A percentile compares a stretch with the other conserved stretches of the same genome.
Evolutionary conservation across 1,284 basidiomycete species (phyloP).

Genomic region (Coniophora puteana): DNA sequence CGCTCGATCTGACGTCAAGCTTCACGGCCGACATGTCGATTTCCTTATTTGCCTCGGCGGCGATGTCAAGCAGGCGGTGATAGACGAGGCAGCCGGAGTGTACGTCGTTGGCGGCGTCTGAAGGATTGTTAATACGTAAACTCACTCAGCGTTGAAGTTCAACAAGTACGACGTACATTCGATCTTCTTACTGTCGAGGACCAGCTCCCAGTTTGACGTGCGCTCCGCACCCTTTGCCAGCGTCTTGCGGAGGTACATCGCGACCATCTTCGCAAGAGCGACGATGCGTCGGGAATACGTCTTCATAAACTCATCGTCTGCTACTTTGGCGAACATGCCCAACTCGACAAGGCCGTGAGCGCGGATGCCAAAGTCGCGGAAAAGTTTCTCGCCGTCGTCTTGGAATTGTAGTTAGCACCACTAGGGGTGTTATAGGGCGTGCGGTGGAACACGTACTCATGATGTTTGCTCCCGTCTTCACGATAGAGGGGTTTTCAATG

Average conservation of each 20-base stretch:
- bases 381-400: slow-evolving; percentile 63
- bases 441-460: slow-evolving; percentile 35
- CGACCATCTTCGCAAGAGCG: slow-evolving; percentile 50
- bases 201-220: slow-evolving; percentile 55
- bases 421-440: neutral
- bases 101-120: slow-evolving; percentile 63
- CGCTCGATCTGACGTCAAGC: too few species aligned
- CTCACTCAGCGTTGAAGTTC: neutral
- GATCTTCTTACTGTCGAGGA: slow-evolving; percentile 39
- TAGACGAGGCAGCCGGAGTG: slow-evolving; percentile 51
- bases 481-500: slow-evolving; percentile 40
- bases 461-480: slow-evolving; percentile 61
- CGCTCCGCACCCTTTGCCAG: slow-evolving; percentile 51
- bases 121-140: slow-evolving; percentile 3
- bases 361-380: slow-evolving; percentile 54
- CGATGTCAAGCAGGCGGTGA: slow-evolving; percentile 35
- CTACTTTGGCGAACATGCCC: slow-evolving; percentile 43
- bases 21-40: slow-evolving; percentile 28
- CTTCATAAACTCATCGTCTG: slow-evolving; percentile 38
- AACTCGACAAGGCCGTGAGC: slow-evolving; percentile 54
- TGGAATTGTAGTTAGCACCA: neutral
- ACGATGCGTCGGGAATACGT: slow-evolving; percentile 44
- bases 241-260: slow-evolving; percentile 42
- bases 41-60: slow-evolving; percentile 21
- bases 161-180: slow-evolving; percentile 36